Evolutionary conservation across 768 basidiomycete genomes (phyloP), one percentile per base, ranked within the genome.

Genomic region (Leucocoprinus birnbaumii): DNA sequence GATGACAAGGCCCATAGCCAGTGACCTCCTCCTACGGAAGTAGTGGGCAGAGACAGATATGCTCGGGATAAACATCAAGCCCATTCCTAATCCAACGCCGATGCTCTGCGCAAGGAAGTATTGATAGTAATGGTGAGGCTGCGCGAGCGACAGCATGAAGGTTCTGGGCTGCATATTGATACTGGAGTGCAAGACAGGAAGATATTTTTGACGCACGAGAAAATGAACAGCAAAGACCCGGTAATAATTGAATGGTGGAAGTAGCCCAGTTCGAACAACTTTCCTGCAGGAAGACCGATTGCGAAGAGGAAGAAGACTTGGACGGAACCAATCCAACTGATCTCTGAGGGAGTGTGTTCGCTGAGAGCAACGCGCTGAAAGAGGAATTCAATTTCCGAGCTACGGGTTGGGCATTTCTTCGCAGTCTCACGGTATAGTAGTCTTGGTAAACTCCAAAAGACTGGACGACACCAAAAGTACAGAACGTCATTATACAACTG

Each of bases 1-100:
- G 11, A 82, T 70, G 35, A 82, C 77, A 24, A 82, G 55, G 18
- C 84, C 85, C 73, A 82, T 83, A 0, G 81, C 83, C 8, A 83
- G 56, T 0, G 78, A 75, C 38, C 83, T 68, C 45, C 71, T 69
- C 21, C 62, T 69, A 14, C 70, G 68, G 64, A 83, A 85, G 63
- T 80, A 79, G 55, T 84, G 83, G 3, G 80, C 75, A 6, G 78
- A 71, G n/a, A 83, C 70, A 13, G 77, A 73, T 22, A 82, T 62
- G 7, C 77, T 71, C 0, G 83, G 84, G 1, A 83, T 58, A 62
- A 82, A 83, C 59, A 82, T 70, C 34, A 83, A 58, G 1, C 83
- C 83, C 69, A 78, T 75, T 19, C 82, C 80, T 16, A 83, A 63
- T 0, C 84, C 84, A 70, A 79, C 76, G 0, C 79, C 82, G 6